Evolutionary conservation across 495 filamentous ascomycete genomes (phyloP), one percentile per base, ranked within the genome.

Genomic region (Neurospora hispaniola): DNA sequence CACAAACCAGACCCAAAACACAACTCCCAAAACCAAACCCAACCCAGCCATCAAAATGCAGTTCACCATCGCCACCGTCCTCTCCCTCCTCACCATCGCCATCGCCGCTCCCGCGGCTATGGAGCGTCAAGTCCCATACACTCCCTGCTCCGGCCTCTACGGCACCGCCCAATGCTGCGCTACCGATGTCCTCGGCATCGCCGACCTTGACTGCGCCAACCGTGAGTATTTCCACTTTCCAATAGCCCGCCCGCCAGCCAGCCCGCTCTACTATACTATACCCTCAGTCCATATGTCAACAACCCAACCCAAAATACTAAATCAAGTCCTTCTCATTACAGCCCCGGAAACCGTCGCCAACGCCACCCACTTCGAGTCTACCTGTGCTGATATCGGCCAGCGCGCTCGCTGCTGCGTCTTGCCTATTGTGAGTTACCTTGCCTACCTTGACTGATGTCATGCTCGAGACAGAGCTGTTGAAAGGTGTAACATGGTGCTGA

Each of bases 371-470:
- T 85, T 85, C 78, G 76, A 68, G 69, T 35, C 73, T 3, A 41
- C 78, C 70, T 85, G 83, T 77, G 68, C 82, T 0, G 81, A 31
- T 70, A 79, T 81, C 69, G 82, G 83, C 75, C 80, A 85, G 79
- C 82, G 81, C 9, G 82, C 83, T 42, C 82, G 83, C 73, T 84
- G 83, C 81, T 84, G 83, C 70, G 80, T 81, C 59, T 72, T 84
- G 14, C 82, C 83, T 5, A 69, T 82, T 42, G 79, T 80, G 71
- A 72, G 78, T 71, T 71, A 38, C 35, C 35, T 31, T 38, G 16
- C 10, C 35, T n/a, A n/a, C 44, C 3, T 20, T n/a, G 5, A 43
- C 27, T 31, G 27, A 31, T 31, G 4, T 3, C 11, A 1, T 12
- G 10, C 6, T 48, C 43, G 20, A 44, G 42, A 39, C 41, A 46